Conservation (phyloP, 2,329 filamentous ascomycete genomes). For the Ambrosiella xylebori region DNA sequence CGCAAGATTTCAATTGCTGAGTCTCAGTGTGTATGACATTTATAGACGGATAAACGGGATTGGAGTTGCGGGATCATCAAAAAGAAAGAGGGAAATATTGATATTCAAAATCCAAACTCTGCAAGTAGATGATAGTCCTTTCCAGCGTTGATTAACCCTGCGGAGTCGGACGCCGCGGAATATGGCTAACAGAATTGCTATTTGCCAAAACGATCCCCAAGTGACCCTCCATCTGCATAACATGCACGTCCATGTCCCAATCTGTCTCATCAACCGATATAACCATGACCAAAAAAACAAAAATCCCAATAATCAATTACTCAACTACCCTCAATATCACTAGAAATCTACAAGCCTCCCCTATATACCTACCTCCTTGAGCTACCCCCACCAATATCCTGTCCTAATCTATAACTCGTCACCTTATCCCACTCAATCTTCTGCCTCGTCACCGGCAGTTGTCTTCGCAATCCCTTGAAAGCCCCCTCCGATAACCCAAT, state of each 20-base stretch:
- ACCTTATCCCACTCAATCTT: conserved; percentile 99
- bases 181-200: not conserved
- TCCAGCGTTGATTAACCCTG: too few relatives aligned
- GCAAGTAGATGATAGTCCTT: too few relatives aligned
- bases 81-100: too few relatives aligned
- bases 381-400: conserved; percentile 58
- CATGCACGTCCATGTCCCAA: not conserved
- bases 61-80: too few relatives aligned
- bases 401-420: conserved; percentile 71
- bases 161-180: too few relatives aligned
- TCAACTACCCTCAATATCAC: not conserved
- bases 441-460: conserved; percentile 89
- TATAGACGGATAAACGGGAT: too few relatives aligned
- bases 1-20: too few relatives aligned
- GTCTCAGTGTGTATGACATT: too few relatives aligned
- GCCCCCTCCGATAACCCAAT: conserved; percentile 76
- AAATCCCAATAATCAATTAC: not conserved
- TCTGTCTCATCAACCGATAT: too few relatives aligned
- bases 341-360: not conserved
- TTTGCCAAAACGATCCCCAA: not conserved
- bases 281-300: not conserved
- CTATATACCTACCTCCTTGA: conserved; percentile 27
- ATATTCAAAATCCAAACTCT: too few relatives aligned
- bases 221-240: not conserved
- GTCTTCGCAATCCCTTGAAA: conserved; percentile 82